These are phyloP conservation scores for Sabuloglossum arenarium DNA, from an alignment of 495 filamentous ascomycete species.

Conservation along the genomic window DNA sequence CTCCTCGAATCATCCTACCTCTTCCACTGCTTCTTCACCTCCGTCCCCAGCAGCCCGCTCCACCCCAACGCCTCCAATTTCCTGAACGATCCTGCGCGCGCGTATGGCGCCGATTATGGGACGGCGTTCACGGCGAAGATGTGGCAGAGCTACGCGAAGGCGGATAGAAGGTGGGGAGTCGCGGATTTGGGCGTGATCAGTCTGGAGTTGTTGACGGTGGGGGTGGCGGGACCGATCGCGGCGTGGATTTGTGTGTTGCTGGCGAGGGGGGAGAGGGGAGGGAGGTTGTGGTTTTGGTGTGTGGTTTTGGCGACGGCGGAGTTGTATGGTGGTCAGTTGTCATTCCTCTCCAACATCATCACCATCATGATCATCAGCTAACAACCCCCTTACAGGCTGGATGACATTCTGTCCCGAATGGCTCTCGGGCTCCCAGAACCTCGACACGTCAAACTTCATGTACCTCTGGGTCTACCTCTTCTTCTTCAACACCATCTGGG, in stretches of 20 bases:
- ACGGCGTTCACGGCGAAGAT: conserved; percentile 40
- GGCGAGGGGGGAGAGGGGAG: conserved; percentile 24
- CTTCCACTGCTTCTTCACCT: conserved; percentile 74
- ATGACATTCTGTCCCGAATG: conserved; percentile 97
- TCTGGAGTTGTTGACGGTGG: conserved; percentile 71
- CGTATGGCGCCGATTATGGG: conserved; percentile 58
- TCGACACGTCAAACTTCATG: conserved; percentile 67
- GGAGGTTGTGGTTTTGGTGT: conserved; percentile 45
- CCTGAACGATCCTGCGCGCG: conserved; percentile 27
- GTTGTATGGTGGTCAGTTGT: conserved; percentile 55
- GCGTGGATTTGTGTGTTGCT: conserved; percentile 48
- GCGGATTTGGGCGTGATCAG: conserved; percentile 61
- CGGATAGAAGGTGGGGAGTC: conserved; percentile 63
- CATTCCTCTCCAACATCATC: not conserved
- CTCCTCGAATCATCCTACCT: conserved; percentile 78
- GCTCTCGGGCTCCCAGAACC: conserved; percentile 53
- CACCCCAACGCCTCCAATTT: conserved; percentile 17
- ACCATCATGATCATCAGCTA: not conserved
- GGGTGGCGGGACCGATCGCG: conserved; percentile 53
- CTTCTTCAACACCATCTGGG: conserved; percentile 89
- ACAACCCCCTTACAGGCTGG: conserved; percentile 29
- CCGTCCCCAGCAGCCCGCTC: not conserved
- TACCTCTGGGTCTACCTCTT: conserved; percentile 74
- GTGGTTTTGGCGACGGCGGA: conserved; percentile 74
- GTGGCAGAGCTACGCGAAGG: conserved; percentile 88